Evolutionary conservation across 2,329 filamentous ascomycete species (phyloP).

Genomic region (Mycosphaerella sp.): DNA sequence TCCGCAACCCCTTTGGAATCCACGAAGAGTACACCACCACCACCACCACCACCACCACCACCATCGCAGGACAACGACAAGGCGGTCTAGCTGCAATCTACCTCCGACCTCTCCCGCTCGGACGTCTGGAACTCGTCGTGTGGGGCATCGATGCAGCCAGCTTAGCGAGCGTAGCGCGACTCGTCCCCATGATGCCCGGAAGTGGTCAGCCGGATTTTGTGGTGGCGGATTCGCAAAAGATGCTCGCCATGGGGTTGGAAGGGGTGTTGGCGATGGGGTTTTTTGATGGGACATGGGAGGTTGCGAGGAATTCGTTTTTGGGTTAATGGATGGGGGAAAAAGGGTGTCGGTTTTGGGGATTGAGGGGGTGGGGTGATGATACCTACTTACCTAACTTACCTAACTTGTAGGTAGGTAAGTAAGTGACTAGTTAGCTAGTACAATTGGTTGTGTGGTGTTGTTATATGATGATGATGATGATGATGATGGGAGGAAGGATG

Average conservation of each 20-base stretch:
- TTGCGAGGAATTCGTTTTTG: slow-evolving; percentile 45
- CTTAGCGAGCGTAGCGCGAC: slow-evolving; percentile 45
- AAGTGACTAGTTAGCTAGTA: too few species aligned
- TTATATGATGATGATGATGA: too few species aligned
- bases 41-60: too few species aligned
- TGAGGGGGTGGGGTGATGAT: too few species aligned
- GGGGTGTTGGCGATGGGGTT: slow-evolving; percentile 51
- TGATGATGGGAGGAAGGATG: too few species aligned
- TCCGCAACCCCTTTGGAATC: slow-evolving; percentile 6
- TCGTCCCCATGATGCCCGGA: slow-evolving; percentile 52
- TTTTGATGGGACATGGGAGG: slow-evolving; percentile 49
- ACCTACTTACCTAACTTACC: too few species aligned
- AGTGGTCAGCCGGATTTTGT: slow-evolving; percentile 54
- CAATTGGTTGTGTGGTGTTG: too few species aligned
- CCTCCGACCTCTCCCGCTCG: slow-evolving; percentile 43
- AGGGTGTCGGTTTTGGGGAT: too few species aligned
- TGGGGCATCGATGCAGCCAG: slow-evolving; percentile 48
- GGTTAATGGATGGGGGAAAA: background rate
- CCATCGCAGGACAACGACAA: background rate
- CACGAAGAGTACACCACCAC: background rate
- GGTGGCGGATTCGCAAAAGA: slow-evolving; percentile 39
- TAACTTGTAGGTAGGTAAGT: too few species aligned
- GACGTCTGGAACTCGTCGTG: slow-evolving; percentile 49
- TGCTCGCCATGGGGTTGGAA: slow-evolving; percentile 47
- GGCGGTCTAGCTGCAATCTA: slow-evolving; percentile 46